A percentile compares a stretch with the other conserved stretches of the same genome.
These are phyloP conservation scores for Jamesozyma piceae DNA, from an alignment of 805 yeast species.

Conservation along the genomic window DNA sequence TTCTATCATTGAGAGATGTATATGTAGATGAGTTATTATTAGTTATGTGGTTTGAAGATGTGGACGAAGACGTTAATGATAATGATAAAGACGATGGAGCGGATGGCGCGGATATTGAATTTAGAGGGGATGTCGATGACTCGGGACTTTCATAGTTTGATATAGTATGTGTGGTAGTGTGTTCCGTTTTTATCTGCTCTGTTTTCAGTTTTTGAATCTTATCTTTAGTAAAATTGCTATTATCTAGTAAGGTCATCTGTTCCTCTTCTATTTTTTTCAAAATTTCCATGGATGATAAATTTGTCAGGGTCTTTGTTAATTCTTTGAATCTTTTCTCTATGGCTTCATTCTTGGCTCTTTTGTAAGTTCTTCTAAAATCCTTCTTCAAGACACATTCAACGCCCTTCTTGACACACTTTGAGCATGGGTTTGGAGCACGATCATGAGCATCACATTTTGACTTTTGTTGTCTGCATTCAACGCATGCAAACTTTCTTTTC, in stretches of 20 bases:
- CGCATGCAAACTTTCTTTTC: slow-evolving; percentile 66
- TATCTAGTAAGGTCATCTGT: slow-evolving; percentile 20
- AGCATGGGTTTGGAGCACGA: slow-evolving; percentile 67
- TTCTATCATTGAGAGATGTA: background rate
- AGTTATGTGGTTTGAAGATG: too few relatives aligned
- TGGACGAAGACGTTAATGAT: background rate
- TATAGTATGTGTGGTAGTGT: background rate
- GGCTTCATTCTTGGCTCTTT: slow-evolving; percentile 74
- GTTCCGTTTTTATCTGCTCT: background rate
- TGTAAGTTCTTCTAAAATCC: slow-evolving; percentile 82
- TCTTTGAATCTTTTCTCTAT: slow-evolving; percentile 73
- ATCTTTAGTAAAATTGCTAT: slow-evolving; percentile 26
- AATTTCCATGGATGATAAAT: slow-evolving; percentile 25
- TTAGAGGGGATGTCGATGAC: background rate
- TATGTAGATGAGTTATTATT: background rate
- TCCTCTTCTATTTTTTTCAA: slow-evolving; percentile 22
- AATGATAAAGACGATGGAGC: background rate
- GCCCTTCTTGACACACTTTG: slow-evolving; percentile 66
- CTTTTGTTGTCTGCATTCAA: slow-evolving; percentile 93
- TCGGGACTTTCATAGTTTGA: background rate
- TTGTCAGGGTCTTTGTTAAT: slow-evolving; percentile 44
- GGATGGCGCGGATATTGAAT: background rate
- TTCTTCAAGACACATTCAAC: slow-evolving; percentile 64
- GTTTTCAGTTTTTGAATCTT: slow-evolving; percentile 7
- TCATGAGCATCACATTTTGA: slow-evolving; percentile 81